Evolutionary conservation across 495 filamentous ascomycete genomes (phyloP).

Genomic region (Cenococcum geophilum): DNA sequence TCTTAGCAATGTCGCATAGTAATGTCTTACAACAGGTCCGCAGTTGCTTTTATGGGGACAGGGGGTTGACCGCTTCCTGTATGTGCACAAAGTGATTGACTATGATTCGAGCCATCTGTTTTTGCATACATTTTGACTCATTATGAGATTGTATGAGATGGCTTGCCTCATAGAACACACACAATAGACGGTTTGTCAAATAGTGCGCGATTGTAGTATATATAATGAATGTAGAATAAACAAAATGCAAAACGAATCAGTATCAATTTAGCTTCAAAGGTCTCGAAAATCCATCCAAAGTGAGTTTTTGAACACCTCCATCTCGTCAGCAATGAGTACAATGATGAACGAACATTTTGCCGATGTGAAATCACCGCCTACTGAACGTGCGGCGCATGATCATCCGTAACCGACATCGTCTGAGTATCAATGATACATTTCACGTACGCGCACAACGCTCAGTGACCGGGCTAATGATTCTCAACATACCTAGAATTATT

Average conservation of each 20-base stretch:
- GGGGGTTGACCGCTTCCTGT: too few relatives aligned
- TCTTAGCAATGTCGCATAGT: too few relatives aligned
- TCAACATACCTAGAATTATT: conserved; percentile 1
- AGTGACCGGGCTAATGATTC: background rate
- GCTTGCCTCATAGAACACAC: background rate
- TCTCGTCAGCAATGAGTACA: background rate
- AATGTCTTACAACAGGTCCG: too few relatives aligned
- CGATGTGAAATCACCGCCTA: conserved; percentile 16
- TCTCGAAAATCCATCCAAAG: too few relatives aligned
- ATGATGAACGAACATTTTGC: conserved; percentile 12
- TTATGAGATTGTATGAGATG: background rate
- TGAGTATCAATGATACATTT: conserved; percentile 5
- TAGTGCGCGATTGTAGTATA: background rate
- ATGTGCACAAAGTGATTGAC: too few relatives aligned
- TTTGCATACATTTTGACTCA: conserved; percentile 4
- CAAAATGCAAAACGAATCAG: background rate
- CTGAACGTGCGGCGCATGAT: conserved; percentile 8
- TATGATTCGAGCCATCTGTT: background rate
- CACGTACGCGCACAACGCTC: too few relatives aligned
- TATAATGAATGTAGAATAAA: background rate
- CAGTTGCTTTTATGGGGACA: too few relatives aligned
- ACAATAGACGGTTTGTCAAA: background rate
- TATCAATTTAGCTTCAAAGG: too few relatives aligned
- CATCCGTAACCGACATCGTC: conserved; percentile 27
- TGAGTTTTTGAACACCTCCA: too few relatives aligned